phyloP scores from a whole-genome alignment of 2,329 filamentous ascomycete genomes.

The Chaetomium strumarium region DNA sequence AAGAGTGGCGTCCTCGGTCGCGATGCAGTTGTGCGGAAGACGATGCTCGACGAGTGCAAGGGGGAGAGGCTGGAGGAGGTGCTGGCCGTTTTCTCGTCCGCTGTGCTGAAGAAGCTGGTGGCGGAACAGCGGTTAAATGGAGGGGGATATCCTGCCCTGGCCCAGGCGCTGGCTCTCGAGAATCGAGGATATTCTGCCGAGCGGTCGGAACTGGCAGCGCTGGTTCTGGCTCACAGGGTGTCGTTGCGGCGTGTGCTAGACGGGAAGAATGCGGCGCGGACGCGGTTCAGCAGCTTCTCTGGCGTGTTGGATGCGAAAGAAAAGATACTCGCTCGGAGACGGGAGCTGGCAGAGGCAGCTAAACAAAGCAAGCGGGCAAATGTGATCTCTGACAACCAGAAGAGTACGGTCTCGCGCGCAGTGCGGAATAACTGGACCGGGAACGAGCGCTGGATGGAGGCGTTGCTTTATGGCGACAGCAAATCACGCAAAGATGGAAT shows the following conservation, averaged over 20 bases:
- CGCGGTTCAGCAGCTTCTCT: conserved; percentile 57
- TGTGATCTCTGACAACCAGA: conserved; percentile 38
- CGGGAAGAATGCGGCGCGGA: conserved; percentile 53
- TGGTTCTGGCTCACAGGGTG: conserved; percentile 68
- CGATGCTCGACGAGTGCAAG: conserved; percentile 94
- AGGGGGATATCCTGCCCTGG: conserved; percentile 40
- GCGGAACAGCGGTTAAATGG: conserved; percentile 30
- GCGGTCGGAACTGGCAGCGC: conserved; percentile 51
- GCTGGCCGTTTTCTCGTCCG: conserved; percentile 74
- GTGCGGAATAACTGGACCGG: conserved; percentile 74
- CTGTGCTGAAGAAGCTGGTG: conserved; percentile 67
- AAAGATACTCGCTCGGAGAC: conserved; percentile 48
- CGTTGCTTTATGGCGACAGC: conserved; percentile 62
- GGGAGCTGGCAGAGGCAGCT: conserved; percentile 39
- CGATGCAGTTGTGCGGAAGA: conserved; percentile 79
- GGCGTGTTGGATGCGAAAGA: conserved; percentile 60
- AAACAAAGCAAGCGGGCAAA: conserved; percentile 26
- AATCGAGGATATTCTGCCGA: conserved; percentile 51
- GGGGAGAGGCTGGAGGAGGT: conserved; percentile 87
- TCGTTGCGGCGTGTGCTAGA: conserved; percentile 56
- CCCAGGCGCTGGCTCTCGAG: conserved; percentile 52
- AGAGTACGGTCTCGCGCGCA: conserved; percentile 49
- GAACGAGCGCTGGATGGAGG: conserved; percentile 65
- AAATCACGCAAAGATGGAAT: conserved; percentile 53
- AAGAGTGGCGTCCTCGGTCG: conserved; percentile 77